Conservation (phyloP, 805 yeast genomes). For the Metschnikowia hibisci region DNA sequence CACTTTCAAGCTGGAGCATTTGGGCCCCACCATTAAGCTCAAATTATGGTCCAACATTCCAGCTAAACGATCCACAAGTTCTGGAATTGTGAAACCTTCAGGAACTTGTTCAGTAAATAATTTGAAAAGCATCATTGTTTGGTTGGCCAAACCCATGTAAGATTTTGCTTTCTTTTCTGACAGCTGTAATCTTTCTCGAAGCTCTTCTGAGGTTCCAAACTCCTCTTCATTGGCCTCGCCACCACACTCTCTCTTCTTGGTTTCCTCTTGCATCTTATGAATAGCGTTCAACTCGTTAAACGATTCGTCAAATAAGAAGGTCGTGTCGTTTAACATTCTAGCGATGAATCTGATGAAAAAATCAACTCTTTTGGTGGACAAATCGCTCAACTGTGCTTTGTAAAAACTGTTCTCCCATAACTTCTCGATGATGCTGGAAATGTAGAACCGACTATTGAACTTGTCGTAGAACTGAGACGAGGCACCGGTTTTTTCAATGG, state of each 20-base stretch:
- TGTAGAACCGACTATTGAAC: slow-evolving; percentile 84
- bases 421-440: slow-evolving; percentile 76
- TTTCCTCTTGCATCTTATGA: slow-evolving; percentile 68
- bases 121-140: slow-evolving; percentile 74
- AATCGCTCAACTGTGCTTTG: slow-evolving; percentile 62
- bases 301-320: slow-evolving; percentile 88
- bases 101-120: slow-evolving; percentile 86
- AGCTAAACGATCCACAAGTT: slow-evolving; percentile 89
- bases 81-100: slow-evolving; percentile 76
- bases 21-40: slow-evolving; percentile 92
- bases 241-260: slow-evolving; percentile 44
- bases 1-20: slow-evolving; percentile 84
- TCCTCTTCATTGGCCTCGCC: slow-evolving; percentile 31
- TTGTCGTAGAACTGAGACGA: slow-evolving; percentile 94
- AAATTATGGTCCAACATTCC: slow-evolving; percentile 94
- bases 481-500: slow-evolving; percentile 94
- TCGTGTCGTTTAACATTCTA: slow-evolving; percentile 89
- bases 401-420: slow-evolving; percentile 75
- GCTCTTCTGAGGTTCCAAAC: slow-evolving; percentile 58
- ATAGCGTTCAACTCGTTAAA: slow-evolving; percentile 73
- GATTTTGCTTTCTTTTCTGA: slow-evolving; percentile 79
- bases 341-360: slow-evolving; percentile 93
- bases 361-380: slow-evolving; percentile 65
- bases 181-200: slow-evolving; percentile 49
- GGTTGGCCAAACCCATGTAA: slow-evolving; percentile 76